Base-by-base conservation (phyloP, 2,329 filamentous ascomycete species). In the Exophiala viscosa region DNA sequence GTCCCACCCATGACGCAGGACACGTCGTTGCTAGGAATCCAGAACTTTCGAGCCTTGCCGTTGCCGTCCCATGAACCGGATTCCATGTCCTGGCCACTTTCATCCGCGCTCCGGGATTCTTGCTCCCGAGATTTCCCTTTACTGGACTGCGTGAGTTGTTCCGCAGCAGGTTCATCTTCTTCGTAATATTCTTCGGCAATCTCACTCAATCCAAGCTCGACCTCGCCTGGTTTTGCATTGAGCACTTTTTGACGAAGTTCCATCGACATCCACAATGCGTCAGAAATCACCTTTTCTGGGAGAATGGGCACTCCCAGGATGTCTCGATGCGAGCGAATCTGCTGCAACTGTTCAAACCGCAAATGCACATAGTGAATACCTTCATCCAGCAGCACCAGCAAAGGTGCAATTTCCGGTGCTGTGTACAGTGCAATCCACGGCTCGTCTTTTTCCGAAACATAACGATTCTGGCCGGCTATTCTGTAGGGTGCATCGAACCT, bases 321-420 rank as follows among this genome's bases (percentile, higher is more conserved):
- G 59, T 83, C 79, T 40, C 73, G 72, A 17, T 78, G 70, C 45
- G 64, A 67, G 9, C 73, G 72, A 49, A 82, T 81, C 58, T 74
- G 77, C 55, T 82, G 77, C 7, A 83, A 65, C 54, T 81, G 78
- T 58, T 82, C 80, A 54, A 81, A 82, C 33, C 78, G 75, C 60
- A 83, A 72, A 62, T 83, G 80, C 2, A 81, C 71, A 65, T 82
- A 83, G 61, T 82, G 79, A 7, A 83, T 80, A 0, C 79, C 80
- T 65, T 81, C 77, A 52, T 83, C 79, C 3, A 83, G 66, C 2
- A 83, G 66, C 0, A 80, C 78, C 6, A 81, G 66, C 4, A 83
- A 66, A 8, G 78, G 78, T 58, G 79, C 77, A 39, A 82, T 72
- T 38, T 82, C 79, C 0, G 75, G 71, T 39, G 75, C 70, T 0